These are phyloP conservation scores for Pichia norvegensis DNA, from an alignment of 1,139 yeast genomes.

Conservation along the genomic window DNA sequence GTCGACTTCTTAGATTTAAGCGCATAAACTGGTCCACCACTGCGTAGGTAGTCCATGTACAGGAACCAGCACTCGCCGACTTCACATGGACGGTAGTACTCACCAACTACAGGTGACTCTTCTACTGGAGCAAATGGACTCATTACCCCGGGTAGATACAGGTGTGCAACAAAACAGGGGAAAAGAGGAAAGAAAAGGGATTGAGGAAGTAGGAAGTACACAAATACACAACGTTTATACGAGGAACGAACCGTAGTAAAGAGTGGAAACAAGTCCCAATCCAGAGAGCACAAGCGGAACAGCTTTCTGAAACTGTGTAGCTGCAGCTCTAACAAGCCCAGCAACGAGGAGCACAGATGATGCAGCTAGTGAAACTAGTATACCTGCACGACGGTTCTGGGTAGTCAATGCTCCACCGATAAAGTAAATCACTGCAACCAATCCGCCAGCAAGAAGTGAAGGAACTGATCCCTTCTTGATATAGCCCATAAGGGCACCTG, in stretches of 20 bases:
- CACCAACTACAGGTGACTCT: not conserved
- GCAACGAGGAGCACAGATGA: constrained; percentile 60
- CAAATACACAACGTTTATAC: not conserved
- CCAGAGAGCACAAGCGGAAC: constrained; percentile 61
- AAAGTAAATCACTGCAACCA: constrained; percentile 64
- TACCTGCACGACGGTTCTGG: constrained; percentile 69
- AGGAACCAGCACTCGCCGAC: not conserved
- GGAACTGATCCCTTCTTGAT: constrained; percentile 67
- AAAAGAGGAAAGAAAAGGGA: not conserved
- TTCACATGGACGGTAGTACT: not conserved
- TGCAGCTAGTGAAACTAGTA: constrained; percentile 71
- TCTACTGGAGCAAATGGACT: not conserved
- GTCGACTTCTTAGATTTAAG: not conserved
- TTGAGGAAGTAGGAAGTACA: not conserved
- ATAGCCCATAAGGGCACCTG: constrained; percentile 28
- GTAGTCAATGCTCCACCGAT: constrained; percentile 70
- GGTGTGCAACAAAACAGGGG: too few relatives aligned
- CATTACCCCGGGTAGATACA: too few relatives aligned
- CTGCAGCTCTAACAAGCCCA: constrained; percentile 48
- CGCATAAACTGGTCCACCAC: not conserved
- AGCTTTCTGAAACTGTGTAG: constrained; percentile 47
- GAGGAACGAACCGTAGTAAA: constrained; percentile 46
- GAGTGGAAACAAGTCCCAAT: constrained; percentile 58
- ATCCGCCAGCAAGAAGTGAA: constrained; percentile 70
- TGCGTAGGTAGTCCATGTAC: not conserved